Conservation (phyloP, 768 basidiomycete genomes). For the Leccinum subgranulosum region DNA sequence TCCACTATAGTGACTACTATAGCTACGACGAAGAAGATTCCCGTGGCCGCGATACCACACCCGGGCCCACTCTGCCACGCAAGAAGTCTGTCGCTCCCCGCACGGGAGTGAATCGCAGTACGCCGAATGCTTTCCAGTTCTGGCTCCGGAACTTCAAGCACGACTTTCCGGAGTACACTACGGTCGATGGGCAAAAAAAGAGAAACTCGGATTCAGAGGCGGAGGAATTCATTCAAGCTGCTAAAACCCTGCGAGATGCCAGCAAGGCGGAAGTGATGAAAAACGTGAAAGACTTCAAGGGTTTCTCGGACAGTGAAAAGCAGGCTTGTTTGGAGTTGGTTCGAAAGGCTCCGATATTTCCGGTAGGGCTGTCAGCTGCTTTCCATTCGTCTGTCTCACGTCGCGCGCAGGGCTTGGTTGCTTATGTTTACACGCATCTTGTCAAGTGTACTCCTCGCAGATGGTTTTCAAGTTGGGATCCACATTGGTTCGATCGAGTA, state of each 20-base stretch:
- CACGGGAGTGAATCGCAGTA: neutral
- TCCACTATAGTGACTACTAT: neutral
- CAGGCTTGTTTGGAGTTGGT: conserved; percentile 15
- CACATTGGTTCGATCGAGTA: conserved; percentile 8
- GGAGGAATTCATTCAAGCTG: neutral
- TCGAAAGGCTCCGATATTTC: conserved; percentile 19
- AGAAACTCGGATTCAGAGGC: neutral
- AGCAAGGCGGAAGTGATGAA: conserved; percentile 12
- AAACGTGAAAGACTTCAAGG: conserved; percentile 20
- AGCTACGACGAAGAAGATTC: neutral
- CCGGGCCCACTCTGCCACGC: neutral
- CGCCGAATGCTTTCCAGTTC: conserved; percentile 12
- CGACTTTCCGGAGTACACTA: conserved; percentile 13
- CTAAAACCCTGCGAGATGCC: conserved; percentile 11
- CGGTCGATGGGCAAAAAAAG: conserved; percentile 14
- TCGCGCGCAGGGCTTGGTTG: conserved; percentile 22
- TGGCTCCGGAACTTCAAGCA: conserved; percentile 8
- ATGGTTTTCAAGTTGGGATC: conserved; percentile 1
- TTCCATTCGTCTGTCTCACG: conserved; percentile 6
- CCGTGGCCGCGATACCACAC: neutral
- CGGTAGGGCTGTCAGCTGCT: conserved; percentile 12
- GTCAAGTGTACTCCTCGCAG: conserved; percentile 12
- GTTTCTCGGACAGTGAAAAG: conserved; percentile 1
- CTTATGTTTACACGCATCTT: conserved; percentile 29
- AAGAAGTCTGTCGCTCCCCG: neutral